These are phyloP conservation scores for Ramaria sp. DNA, from an alignment of 768 basidiomycete species.

Conservation along the genomic window DNA sequence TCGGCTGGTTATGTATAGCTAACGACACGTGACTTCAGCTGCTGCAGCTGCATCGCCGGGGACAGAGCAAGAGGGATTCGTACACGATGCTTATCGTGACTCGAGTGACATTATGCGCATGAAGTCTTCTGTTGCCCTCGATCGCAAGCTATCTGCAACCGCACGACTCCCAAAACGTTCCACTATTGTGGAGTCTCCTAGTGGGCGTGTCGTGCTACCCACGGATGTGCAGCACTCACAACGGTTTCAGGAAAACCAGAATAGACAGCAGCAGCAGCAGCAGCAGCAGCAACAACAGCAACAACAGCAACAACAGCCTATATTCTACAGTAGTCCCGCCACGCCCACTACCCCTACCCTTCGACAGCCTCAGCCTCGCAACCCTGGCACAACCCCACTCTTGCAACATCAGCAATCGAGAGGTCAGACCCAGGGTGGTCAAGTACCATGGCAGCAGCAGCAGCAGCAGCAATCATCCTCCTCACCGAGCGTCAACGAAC, in stretches of 20 bases:
- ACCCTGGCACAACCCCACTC: neutral
- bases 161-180: constrained; percentile 88
- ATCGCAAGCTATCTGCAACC: constrained; percentile 91
- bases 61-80: constrained; percentile 21
- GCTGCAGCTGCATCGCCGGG: constrained; percentile 24
- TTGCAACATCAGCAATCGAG: neutral
- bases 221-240: constrained; percentile 45
- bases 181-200: constrained; percentile 90
- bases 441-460: constrained; percentile 17
- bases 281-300: neutral
- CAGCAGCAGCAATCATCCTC: constrained; percentile 28
- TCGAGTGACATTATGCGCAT: constrained; percentile 88
- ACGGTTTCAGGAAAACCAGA: constrained; percentile 20
- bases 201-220: constrained; percentile 75
- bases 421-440: neutral
- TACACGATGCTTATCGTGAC: constrained; percentile 74
- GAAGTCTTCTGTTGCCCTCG: constrained; percentile 80
- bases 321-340: neutral
- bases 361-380: constrained; percentile 10
- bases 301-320: neutral
- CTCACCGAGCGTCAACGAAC: constrained; percentile 26
- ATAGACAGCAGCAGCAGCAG: neutral
- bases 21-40: constrained; percentile 7
- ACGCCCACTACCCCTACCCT: constrained; percentile 1
- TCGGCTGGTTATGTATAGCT: neutral